Evolutionary conservation across 1,139 yeast species (phyloP).

Genomic region (Yamadazyma triangularis): DNA sequence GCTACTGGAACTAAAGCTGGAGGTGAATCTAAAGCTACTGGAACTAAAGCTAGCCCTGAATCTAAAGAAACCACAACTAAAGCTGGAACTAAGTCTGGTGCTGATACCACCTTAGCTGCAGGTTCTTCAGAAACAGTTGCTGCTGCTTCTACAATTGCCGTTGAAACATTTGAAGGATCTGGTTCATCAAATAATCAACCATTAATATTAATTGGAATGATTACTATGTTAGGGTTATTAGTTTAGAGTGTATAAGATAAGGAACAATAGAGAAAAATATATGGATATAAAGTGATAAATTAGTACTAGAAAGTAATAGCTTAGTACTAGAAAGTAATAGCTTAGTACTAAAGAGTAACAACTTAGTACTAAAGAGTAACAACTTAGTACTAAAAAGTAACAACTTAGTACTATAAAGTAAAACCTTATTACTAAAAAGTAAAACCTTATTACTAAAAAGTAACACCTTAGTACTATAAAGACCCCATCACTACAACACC

Average conservation of each 20-base stretch:
- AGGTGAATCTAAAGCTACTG: background rate
- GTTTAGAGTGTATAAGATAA: conserved; percentile 1
- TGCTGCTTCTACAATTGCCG: conserved; percentile 1
- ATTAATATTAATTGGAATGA: conserved; percentile 5
- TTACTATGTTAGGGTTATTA: conserved; percentile 9
- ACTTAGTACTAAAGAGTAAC: too few species aligned
- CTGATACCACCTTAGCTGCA: conserved; percentile 1
- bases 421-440: too few species aligned
- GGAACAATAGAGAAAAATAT: too few species aligned
- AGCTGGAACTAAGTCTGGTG: too few species aligned
- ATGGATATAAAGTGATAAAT: background rate
- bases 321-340: too few species aligned
- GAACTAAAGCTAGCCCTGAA: background rate
- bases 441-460: too few species aligned
- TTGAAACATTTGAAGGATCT: conserved; percentile 7
- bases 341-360: too few species aligned
- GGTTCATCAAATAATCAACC: conserved; percentile 7
- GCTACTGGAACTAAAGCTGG: conserved; percentile 5
- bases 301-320: background rate
- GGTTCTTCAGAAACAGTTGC: conserved; percentile 3
- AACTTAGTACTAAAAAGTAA: too few species aligned
- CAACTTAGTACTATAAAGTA: too few species aligned
- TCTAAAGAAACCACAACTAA: background rate
- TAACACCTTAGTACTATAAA: too few species aligned
- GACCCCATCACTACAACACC: too few species aligned